Conservation (phyloP, 2,329 filamentous ascomycete species). For the Dothistroma septosporum region DNA sequence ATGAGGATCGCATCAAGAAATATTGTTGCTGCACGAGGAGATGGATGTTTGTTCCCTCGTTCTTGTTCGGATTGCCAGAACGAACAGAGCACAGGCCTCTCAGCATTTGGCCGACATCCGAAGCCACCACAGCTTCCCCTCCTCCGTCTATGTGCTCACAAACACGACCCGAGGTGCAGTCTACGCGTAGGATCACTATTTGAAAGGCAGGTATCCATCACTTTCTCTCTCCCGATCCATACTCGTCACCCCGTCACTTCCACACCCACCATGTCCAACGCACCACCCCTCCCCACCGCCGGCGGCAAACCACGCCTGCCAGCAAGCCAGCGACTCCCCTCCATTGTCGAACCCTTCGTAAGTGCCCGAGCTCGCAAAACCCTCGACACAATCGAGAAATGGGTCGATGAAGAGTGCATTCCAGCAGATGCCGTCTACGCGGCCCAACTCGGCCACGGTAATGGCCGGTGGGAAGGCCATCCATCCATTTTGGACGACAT, state of each 20-base stretch:
- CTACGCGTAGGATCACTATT: background rate
- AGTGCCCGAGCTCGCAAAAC: conserved; percentile 80
- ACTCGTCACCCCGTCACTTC: background rate
- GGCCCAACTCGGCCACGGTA: conserved; percentile 73
- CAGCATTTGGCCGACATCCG: background rate
- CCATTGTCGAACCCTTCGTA: conserved; percentile 61
- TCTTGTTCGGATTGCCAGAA: no score
- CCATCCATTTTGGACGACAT: conserved; percentile 81
- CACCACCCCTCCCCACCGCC: conserved; percentile 17
- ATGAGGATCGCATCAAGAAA: no score
- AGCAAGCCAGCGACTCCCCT: conserved; percentile 55
- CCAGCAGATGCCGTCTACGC: conserved; percentile 72
- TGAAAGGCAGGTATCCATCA: background rate
- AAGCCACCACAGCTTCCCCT: background rate
- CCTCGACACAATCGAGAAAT: conserved; percentile 80
- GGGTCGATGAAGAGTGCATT: conserved; percentile 86
- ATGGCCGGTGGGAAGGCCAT: conserved; percentile 72
- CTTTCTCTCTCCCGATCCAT: background rate
- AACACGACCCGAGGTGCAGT: background rate
- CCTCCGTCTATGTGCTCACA: background rate
- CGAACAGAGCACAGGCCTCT: no score
- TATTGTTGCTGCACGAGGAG: no score
- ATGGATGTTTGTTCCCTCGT: no score
- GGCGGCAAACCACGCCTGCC: conserved; percentile 28
- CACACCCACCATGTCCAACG: conserved; percentile 13